Percentiles rank a stretch among this genome's conserved stretches.
Evolutionary conservation across 257 asterid genomes (phyloP).

Genomic region (Haberlea rhodopensis): DNA sequence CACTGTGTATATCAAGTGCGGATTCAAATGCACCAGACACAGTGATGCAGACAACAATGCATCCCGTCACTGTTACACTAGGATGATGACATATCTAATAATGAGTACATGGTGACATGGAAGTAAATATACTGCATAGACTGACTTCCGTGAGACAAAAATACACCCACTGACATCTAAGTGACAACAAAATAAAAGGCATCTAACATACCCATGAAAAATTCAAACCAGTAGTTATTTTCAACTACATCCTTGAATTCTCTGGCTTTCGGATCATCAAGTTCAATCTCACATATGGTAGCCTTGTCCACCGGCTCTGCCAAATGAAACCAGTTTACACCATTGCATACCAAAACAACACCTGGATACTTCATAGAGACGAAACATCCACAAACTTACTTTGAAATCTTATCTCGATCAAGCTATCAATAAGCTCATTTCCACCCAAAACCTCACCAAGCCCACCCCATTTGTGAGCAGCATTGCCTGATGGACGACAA

Average conservation of each 20-base stretch:
- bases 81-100: not conserved
- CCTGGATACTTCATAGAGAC: constrained; percentile 8
- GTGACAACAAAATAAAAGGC: constrained; percentile 4
- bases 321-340: constrained; percentile 17
- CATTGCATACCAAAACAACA: constrained; percentile 12
- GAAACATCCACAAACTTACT: constrained; percentile 35
- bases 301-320: constrained; percentile 52
- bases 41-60: not conserved
- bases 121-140: not conserved
- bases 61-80: not conserved
- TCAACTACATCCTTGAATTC: constrained; percentile 60
- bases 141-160: not conserved
- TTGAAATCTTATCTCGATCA: constrained; percentile 47
- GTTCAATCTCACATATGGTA: constrained; percentile 47
- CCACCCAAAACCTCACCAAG: constrained; percentile 75
- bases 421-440: constrained; percentile 66
- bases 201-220: constrained; percentile 53
- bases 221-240: constrained; percentile 58
- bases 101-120: not conserved
- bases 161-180: constrained; percentile 3
- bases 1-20: not conserved
- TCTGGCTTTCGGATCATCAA: constrained; percentile 54
- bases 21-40: not conserved
- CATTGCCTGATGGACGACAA: constrained; percentile 45
- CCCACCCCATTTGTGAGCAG: constrained; percentile 65